These are phyloP conservation scores for Pyrenophora seminiperda DNA, from an alignment of 2,329 filamentous ascomycete species.

Conservation along the genomic window DNA sequence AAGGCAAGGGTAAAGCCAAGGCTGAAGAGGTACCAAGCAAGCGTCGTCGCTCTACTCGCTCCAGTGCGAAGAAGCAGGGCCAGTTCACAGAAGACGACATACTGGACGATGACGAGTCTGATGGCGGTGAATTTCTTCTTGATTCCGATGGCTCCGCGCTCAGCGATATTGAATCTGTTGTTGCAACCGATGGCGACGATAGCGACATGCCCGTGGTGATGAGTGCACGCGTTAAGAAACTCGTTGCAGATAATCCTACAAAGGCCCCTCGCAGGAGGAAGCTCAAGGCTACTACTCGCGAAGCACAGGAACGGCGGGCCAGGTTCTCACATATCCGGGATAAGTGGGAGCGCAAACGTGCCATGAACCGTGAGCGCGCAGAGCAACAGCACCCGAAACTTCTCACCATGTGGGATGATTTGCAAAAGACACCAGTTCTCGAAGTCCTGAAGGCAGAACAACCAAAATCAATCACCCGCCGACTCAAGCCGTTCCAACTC, in stretches of 20 bases:
- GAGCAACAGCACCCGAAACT: constrained; percentile 79
- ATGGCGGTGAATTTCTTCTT: constrained; percentile 37
- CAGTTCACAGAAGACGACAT: constrained; percentile 24
- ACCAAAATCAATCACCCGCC: constrained; percentile 77
- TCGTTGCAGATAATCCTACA: constrained; percentile 7
- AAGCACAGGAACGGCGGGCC: constrained; percentile 24
- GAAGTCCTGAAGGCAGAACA: constrained; percentile 69
- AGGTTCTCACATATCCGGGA: constrained; percentile 45
- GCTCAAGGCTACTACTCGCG: constrained; percentile 31
- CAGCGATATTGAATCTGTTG: constrained; percentile 30
- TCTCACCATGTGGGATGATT: constrained; percentile 79
- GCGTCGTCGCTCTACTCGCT: constrained; percentile 28
- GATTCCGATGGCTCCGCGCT: constrained; percentile 19
- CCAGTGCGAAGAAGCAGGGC: constrained; percentile 25
- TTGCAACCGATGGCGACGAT: constrained; percentile 36
- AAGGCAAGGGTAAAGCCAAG: constrained; percentile 34
- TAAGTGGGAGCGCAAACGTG: constrained; percentile 55
- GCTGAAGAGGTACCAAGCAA: constrained; percentile 15
- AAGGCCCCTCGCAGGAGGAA: constrained; percentile 29
- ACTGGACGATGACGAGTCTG: constrained; percentile 28
- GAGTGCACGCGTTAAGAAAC: constrained; percentile 25
- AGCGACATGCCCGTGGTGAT: constrained; percentile 27
- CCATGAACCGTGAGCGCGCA: constrained; percentile 65
- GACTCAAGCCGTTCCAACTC: constrained; percentile 90
- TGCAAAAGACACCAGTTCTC: constrained; percentile 71